Percentiles rank a stretch among this genome's conserved stretches.
These are phyloP conservation scores for Penicillium oxalicum DNA, from an alignment of 2,329 filamentous ascomycete genomes.

Conservation along the genomic window DNA sequence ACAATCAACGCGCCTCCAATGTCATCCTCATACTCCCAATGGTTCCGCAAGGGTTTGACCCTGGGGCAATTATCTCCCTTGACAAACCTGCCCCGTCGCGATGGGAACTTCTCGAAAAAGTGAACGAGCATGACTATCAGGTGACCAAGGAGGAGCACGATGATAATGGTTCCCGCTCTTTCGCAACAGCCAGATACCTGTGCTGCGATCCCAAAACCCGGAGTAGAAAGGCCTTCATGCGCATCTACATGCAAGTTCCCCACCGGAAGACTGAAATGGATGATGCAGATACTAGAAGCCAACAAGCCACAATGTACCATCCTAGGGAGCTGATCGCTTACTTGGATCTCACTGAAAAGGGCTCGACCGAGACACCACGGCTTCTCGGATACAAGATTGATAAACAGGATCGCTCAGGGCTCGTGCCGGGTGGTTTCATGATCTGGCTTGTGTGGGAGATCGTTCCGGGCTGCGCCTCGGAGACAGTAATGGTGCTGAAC, in stretches of 20 bases:
- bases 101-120: constrained; percentile 14
- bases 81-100: constrained; percentile 8
- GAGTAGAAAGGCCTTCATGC: constrained; percentile 8
- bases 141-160: background rate
- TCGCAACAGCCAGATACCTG: constrained; percentile 1
- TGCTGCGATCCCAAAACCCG: background rate
- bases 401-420: constrained; percentile 7
- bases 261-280: constrained; percentile 5
- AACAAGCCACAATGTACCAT: constrained; percentile 7
- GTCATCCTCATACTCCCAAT: constrained; percentile 2
- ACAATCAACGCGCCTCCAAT: constrained; percentile 1
- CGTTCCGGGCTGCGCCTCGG: constrained; percentile 10
- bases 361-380: constrained; percentile 4
- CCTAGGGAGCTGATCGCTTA: constrained; percentile 6
- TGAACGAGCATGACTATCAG: constrained; percentile 9
- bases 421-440: constrained; percentile 8
- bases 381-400: constrained; percentile 8
- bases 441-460: constrained; percentile 11
- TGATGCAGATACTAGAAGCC: constrained; percentile 8
- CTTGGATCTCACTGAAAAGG: constrained; percentile 3
- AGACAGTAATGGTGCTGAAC: background rate
- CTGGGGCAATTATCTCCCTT: constrained; percentile 10
- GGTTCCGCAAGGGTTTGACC: constrained; percentile 5
- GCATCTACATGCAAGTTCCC: constrained; percentile 11
- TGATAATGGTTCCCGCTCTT: constrained; percentile 3